These are phyloP conservation scores for Petunia axillaris DNA, from an alignment of 257 asterid species.

Conservation along the genomic window DNA sequence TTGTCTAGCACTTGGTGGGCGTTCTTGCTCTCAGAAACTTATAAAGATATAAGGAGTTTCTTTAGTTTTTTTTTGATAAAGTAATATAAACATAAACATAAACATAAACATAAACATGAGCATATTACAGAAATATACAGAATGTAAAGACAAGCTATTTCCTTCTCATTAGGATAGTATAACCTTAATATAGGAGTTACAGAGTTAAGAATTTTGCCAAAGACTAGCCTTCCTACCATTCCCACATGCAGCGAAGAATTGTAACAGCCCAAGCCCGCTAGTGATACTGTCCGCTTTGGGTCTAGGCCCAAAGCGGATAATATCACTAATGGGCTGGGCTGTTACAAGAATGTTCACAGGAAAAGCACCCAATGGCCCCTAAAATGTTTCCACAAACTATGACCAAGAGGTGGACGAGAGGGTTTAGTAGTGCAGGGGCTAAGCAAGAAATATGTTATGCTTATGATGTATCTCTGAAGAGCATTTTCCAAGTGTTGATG, in stretches of 20 bases:
- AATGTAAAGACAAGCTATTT: neutral
- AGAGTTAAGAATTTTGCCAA: neutral
- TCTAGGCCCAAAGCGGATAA: no score
- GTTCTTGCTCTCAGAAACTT: conserved; percentile 1
- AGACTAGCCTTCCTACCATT: neutral
- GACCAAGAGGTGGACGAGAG: no score
- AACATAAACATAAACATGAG: neutral
- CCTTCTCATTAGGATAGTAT: neutral
- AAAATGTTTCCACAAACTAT: no score
- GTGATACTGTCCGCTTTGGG: no score
- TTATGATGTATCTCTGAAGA: no score
- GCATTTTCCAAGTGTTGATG: no score
- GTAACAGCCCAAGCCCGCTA: no score
- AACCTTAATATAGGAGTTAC: neutral
- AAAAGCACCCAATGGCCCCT: neutral
- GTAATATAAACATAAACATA: conserved; percentile 11
- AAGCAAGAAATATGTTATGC: no score
- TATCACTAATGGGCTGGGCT: no score
- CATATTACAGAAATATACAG: conserved; percentile 1
- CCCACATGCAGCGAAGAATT: neutral
- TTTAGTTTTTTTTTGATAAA: no score
- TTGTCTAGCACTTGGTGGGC: conserved; percentile 20
- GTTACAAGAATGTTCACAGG: neutral
- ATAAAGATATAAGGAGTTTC: neutral
- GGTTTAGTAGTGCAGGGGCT: no score